Evolutionary conservation across 1,139 yeast genomes (phyloP).

Genomic region (Nadsonia commutata): DNA sequence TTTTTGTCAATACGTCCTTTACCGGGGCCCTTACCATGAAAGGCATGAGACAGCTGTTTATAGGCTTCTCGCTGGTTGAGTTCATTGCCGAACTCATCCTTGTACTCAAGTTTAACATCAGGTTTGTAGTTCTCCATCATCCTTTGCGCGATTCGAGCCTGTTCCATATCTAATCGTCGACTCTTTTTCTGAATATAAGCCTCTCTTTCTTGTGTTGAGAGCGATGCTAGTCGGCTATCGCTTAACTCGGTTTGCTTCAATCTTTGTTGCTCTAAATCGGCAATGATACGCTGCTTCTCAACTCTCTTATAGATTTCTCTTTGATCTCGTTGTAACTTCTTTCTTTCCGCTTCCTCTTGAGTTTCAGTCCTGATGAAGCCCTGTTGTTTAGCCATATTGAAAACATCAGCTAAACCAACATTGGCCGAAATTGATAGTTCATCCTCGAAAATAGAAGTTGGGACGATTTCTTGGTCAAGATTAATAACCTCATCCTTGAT

Average conservation of each 20-base stretch:
- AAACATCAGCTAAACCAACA: slow-evolving; percentile 42
- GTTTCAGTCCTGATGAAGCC: slow-evolving; percentile 24
- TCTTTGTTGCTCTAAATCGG: slow-evolving; percentile 21
- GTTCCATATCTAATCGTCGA: slow-evolving; percentile 16
- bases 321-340: slow-evolving; percentile 14
- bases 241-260: slow-evolving; percentile 20
- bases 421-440: slow-evolving; percentile 10
- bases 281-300: slow-evolving; percentile 12
- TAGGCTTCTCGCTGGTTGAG: slow-evolving; percentile 66
- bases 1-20: slow-evolving; percentile 29
- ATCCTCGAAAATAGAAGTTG: slow-evolving; percentile 9
- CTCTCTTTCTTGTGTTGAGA: slow-evolving; percentile 22
- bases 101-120: slow-evolving; percentile 44
- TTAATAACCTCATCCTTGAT: slow-evolving; percentile 5
- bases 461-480: not conserved
- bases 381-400: slow-evolving; percentile 36
- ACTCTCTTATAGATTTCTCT: slow-evolving; percentile 13
- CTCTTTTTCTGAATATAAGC: slow-evolving; percentile 29
- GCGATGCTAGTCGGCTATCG: slow-evolving; percentile 15
- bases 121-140: slow-evolving; percentile 44
- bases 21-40: slow-evolving; percentile 56
- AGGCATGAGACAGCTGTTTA: slow-evolving; percentile 70
- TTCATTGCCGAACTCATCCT: slow-evolving; percentile 56
- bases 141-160: slow-evolving; percentile 19
- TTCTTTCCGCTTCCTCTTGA: slow-evolving; percentile 12